Evolutionary conservation across 768 basidiomycete genomes (phyloP).

Genomic region (Pilatotrama ljubarskyi): DNA sequence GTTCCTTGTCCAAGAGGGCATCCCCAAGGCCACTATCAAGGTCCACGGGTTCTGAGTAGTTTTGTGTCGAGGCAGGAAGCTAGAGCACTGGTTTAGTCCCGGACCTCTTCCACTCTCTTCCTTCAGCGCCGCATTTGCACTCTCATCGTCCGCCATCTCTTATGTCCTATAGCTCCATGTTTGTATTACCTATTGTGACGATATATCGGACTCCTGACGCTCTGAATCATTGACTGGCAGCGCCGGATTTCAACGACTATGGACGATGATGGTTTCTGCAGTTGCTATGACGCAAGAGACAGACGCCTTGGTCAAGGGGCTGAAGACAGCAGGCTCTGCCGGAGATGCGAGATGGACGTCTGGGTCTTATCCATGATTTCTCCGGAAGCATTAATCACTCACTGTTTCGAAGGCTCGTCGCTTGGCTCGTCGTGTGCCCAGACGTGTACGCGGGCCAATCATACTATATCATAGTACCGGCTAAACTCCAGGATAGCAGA

Average conservation of each 20-base stretch:
- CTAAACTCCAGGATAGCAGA: constrained; percentile 8
- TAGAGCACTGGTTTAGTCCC: constrained; percentile 22
- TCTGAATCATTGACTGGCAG: no score
- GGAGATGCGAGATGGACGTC: no score
- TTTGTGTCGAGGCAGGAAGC: constrained; percentile 15
- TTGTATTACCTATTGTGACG: constrained; percentile 31
- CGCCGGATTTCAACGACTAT: no score
- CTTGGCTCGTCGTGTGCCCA: no score
- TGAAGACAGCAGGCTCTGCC: no score
- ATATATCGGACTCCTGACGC: constrained; percentile 29
- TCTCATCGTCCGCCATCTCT: constrained; percentile 18
- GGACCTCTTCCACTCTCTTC: constrained; percentile 20
- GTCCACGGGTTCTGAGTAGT: constrained; percentile 80
- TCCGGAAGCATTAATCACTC: background rate
- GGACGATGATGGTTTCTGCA: no score
- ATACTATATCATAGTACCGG: background rate
- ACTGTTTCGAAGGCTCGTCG: no score
- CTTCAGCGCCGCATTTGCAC: constrained; percentile 21
- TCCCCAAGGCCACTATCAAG: constrained; percentile 78
- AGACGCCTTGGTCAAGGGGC: background rate
- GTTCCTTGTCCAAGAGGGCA: constrained; percentile 84
- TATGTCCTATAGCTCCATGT: constrained; percentile 27
- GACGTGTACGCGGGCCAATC: no score
- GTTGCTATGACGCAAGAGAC: background rate
- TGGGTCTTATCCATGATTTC: no score